A percentile compares a stretch with the other conserved stretches of the same genome.
Evolutionary conservation across 2,329 filamentous ascomycete genomes (phyloP).

Genomic region (Phialemoniopsis sp.): DNA sequence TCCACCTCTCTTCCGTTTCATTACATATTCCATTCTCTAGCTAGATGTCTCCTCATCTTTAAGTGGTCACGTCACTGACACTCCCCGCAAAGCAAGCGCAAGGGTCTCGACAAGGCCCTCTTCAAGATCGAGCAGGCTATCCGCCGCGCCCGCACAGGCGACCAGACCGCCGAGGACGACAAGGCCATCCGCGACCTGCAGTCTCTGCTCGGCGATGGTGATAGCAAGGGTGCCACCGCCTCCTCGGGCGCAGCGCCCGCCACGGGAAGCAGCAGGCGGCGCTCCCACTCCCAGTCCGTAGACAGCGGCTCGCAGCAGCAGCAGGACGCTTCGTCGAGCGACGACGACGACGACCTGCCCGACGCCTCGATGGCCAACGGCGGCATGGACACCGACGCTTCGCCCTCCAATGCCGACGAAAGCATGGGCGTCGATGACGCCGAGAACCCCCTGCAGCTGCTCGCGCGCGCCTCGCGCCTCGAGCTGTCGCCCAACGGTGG

Average conservation of each 20-base stretch:
- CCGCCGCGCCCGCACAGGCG: slow-evolving; percentile 45
- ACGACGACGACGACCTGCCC: slow-evolving; percentile 18
- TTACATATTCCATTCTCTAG: too few relatives aligned
- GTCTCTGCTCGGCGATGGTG: slow-evolving; percentile 27
- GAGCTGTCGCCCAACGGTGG: slow-evolving; percentile 40
- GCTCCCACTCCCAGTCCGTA: too few relatives aligned
- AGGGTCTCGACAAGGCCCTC: slow-evolving; percentile 69
- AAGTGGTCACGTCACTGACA: slow-evolving; percentile 10
- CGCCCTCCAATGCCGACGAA: slow-evolving; percentile 31
- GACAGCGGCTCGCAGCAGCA: slow-evolving; percentile 2
- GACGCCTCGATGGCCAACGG: slow-evolving; percentile 12
- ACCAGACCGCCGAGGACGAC: slow-evolving; percentile 37
- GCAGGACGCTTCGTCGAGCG: slow-evolving; percentile 25
- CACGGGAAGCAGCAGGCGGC: slow-evolving; percentile 6
- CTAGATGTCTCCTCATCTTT: too few relatives aligned
- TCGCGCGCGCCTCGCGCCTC: slow-evolving; percentile 68
- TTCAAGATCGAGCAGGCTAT: slow-evolving; percentile 70
- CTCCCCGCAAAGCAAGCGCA: slow-evolving; percentile 55
- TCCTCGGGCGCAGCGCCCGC: slow-evolving; percentile 7
- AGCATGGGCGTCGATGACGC: slow-evolving; percentile 65
- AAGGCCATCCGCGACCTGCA: slow-evolving; percentile 39
- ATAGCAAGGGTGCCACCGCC: slow-evolving; percentile 9
- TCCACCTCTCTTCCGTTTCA: too few relatives aligned
- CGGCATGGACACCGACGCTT: slow-evolving; percentile 15
- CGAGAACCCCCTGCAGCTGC: slow-evolving; percentile 69